Base-by-base conservation (phyloP, 345 rosid species). In the Aquilaria malaccensis region DNA sequence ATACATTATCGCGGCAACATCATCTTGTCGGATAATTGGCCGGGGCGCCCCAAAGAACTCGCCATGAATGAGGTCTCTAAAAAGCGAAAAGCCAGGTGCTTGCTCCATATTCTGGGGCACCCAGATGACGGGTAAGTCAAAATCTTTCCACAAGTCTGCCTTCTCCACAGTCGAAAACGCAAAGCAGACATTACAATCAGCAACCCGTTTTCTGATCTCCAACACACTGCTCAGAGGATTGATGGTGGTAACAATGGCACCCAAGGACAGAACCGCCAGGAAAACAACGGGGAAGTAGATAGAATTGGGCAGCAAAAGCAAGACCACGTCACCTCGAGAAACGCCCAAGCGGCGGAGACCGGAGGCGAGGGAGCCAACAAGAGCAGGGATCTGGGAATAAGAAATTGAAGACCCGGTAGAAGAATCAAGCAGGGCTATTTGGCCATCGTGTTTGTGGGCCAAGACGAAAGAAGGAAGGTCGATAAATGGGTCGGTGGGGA, bases 1-100 rank as follows among this genome's bases (percentile, higher is more conserved):
- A 65, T 83, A 83, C 78, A 92, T 55, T 60, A 92, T 82, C 2
- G 86, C 96, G 2, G 95, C 96, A n/a, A 76, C 71, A 61, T 88
- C 92, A 22, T 83, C 81, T 69, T 88, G 96, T 71, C 76, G 79
- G 67, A 85, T 81, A 48, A 65, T 65, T 1, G 83, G 83, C 60
- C 64, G 76, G 0, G 66, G 56, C 2, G 60, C 64, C 47, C 51
- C 49, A 33, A 64, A 78, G 43, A 15, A 60, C 50, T 29, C 61
- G 30, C 78, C 69, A 29, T 56, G 62, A 15, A 85, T 7, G 11
- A 89, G 71, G 33, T 67, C n/a, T 59, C 63, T 22, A n/a, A 91
- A 86, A 51, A 30, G 65, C 11, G 66, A 71, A 59, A 67, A 77
- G 7, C 33, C 69, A 47, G 47, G 30, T 30, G 46, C 50, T 51